Evolutionary conservation across 2,329 filamentous ascomycete genomes (phyloP).

Genomic region (Lithohypha guttulata): DNA sequence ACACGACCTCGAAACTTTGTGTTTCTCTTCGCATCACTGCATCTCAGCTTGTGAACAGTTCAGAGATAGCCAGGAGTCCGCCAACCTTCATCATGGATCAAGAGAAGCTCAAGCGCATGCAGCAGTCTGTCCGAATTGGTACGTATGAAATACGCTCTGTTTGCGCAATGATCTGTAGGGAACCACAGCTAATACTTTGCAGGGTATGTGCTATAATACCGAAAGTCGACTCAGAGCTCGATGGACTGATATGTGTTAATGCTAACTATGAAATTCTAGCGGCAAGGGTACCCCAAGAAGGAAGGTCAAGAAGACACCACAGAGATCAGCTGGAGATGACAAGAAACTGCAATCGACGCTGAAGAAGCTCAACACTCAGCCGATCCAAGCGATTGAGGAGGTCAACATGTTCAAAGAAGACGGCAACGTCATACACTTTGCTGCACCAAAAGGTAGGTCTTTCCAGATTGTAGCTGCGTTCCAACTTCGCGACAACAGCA

Average conservation of each 20-base stretch:
- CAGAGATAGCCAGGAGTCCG: constrained; percentile 18
- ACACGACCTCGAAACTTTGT: constrained; percentile 1
- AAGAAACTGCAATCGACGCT: constrained; percentile 97
- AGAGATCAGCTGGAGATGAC: constrained; percentile 87
- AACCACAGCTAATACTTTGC: constrained; percentile 9
- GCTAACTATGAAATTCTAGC: constrained; percentile 35
- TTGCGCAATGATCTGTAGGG: constrained; percentile 3
- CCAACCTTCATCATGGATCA: constrained; percentile 48
- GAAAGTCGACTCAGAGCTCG: not conserved
- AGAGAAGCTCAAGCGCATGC: constrained; percentile 56
- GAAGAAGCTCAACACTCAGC: constrained; percentile 99
- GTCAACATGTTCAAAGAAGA: constrained; percentile 99
- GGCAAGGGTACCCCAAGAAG: constrained; percentile 97
- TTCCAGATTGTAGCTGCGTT: not conserved
- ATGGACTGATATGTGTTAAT: not conserved
- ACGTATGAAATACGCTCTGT: constrained; percentile 32
- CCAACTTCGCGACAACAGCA: no score
- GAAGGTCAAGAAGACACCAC: constrained; percentile 97
- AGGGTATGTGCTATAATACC: constrained; percentile 11
- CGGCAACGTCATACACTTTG: constrained; percentile 99
- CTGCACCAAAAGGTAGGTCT: constrained; percentile 82
- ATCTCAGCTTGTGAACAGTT: constrained; percentile 1
- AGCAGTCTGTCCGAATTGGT: constrained; percentile 61
- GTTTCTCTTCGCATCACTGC: not conserved
- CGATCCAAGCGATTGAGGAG: constrained; percentile 98